phyloP scores from a whole-genome alignment of 1,284 basidiomycete species.

The Melampsora occidentalis region DNA sequence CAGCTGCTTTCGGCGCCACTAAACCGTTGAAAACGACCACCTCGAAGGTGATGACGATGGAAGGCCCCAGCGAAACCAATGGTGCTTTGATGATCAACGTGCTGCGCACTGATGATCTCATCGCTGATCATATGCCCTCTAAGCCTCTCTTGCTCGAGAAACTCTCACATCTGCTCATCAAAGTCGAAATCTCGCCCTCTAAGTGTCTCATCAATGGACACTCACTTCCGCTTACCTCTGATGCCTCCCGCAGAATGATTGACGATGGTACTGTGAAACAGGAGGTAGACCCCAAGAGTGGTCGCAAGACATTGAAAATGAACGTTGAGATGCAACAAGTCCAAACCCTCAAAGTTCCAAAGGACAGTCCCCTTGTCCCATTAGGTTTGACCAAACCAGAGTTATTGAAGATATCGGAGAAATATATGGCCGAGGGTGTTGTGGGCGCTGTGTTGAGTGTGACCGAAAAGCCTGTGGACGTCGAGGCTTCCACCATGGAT shows the following conservation, averaged over 20 bases:
- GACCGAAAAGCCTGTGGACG: conserved; percentile 15
- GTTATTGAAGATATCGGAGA: conserved; percentile 35
- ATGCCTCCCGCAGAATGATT: not conserved
- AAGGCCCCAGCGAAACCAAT: not conserved
- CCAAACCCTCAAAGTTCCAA: conserved; percentile 26
- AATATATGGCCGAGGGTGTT: conserved; percentile 38
- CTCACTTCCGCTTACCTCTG: conserved; percentile 16
- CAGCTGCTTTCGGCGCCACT: not conserved
- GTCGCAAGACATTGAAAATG: conserved; percentile 6
- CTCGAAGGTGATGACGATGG: conserved; percentile 6
- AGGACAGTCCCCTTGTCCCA: conserved; percentile 32
- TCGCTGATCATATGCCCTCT: conserved; percentile 24
- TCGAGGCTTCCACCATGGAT: conserved; percentile 14
- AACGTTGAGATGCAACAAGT: conserved; percentile 38
- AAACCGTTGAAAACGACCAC: conserved; percentile 3
- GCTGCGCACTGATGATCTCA: conserved; percentile 36
- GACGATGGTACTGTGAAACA: no score
- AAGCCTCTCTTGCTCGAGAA: conserved; percentile 25
- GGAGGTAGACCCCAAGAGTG: no score
- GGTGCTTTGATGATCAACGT: conserved; percentile 22
- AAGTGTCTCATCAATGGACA: conserved; percentile 23
- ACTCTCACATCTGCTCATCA: conserved; percentile 25
- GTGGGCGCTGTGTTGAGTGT: conserved; percentile 31
- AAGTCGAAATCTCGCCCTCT: conserved; percentile 15
- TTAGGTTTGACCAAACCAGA: conserved; percentile 27